A percentile compares a stretch with the other conserved stretches of the same genome.
phyloP scores from a whole-genome alignment of 495 filamentous ascomycete species.

The Neurospora hispaniola region DNA sequence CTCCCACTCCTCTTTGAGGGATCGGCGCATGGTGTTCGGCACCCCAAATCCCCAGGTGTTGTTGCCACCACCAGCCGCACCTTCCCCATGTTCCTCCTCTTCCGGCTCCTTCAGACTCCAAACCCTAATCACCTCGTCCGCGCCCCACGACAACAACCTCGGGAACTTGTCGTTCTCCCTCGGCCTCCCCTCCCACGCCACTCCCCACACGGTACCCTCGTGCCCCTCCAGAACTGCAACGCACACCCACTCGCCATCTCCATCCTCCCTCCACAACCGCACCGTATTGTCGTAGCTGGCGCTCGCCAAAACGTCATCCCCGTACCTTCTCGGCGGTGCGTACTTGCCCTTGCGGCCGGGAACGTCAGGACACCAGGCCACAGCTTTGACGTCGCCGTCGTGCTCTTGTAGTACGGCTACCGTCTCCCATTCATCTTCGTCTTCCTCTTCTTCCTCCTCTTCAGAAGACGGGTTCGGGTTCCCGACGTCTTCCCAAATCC shows the following conservation, averaged over 20 bases:
- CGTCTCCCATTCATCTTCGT: conserved; percentile 91
- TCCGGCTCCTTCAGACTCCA: conserved; percentile 60
- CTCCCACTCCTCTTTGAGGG: conserved; percentile 71
- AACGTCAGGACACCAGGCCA: conserved; percentile 69
- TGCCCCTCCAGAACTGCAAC: conserved; percentile 74
- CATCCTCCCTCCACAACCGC: conserved; percentile 78
- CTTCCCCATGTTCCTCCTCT: conserved; percentile 25
- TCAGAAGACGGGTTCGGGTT: conserved; percentile 10
- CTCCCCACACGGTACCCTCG: conserved; percentile 72
- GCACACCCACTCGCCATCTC: conserved; percentile 81
- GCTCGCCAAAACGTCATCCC: conserved; percentile 62
- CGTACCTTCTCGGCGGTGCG: conserved; percentile 16
- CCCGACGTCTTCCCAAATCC: conserved; percentile 93
- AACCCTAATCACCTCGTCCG: conserved; percentile 65
- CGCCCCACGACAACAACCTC: conserved; percentile 64
- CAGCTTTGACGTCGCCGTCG: conserved; percentile 86
- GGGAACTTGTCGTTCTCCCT: conserved; percentile 34
- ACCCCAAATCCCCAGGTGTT: conserved; percentile 28
- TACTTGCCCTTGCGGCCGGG: conserved; percentile 33
- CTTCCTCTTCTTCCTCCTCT: conserved; percentile 28
- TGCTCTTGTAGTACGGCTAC: conserved; percentile 91
- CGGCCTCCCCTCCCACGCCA: conserved; percentile 63
- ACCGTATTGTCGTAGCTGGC: conserved; percentile 89
- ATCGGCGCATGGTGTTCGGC: conserved; percentile 71
- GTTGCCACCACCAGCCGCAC: not conserved